A percentile compares a stretch with the other conserved stretches of the same genome.
phyloP scores from a whole-genome alignment of 805 yeast genomes.

The Kuraishia borneana region DNA sequence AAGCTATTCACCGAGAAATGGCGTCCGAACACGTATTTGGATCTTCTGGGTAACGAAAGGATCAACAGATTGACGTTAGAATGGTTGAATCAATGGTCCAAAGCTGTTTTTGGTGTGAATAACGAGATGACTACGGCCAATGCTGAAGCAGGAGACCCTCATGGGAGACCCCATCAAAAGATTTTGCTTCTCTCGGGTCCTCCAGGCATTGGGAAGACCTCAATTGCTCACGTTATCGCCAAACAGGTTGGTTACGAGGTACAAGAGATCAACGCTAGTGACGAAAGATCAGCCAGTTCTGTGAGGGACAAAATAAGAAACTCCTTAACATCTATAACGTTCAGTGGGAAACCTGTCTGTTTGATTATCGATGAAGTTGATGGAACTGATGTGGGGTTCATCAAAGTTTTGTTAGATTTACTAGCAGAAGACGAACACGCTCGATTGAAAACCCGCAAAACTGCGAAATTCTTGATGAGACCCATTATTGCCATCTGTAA shows the following conservation, averaged over 20 bases:
- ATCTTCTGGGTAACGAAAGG: slow-evolving; percentile 58
- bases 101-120: slow-evolving; percentile 34
- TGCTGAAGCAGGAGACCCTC: slow-evolving; percentile 27
- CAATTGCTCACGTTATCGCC: slow-evolving; percentile 78
- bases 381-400: slow-evolving; percentile 57
- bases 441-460: slow-evolving; percentile 3
- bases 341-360: slow-evolving; percentile 69
- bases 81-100: slow-evolving; percentile 64
- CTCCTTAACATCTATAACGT: slow-evolving; percentile 53
- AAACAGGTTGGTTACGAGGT: slow-evolving; percentile 71
- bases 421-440: slow-evolving; percentile 47
- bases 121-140: slow-evolving; percentile 5
- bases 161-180: slow-evolving; percentile 48
- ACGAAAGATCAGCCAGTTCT: slow-evolving; percentile 52
- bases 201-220: slow-evolving; percentile 89
- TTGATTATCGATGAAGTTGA: slow-evolving; percentile 86
- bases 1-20: slow-evolving; percentile 52
- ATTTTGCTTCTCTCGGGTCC: slow-evolving; percentile 80
- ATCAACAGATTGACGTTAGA: slow-evolving; percentile 45
- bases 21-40: slow-evolving; percentile 53
- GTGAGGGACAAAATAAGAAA: slow-evolving; percentile 46
- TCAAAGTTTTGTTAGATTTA: slow-evolving; percentile 46
- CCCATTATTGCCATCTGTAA: slow-evolving; percentile 93
- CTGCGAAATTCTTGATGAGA: slow-evolving; percentile 38
- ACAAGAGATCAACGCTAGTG: slow-evolving; percentile 81